Evolutionary conservation across 2,329 filamentous ascomycete species (phyloP), one percentile per base, ranked within the genome.

Genomic region (Davidsoniella neocaledoniae): DNA sequence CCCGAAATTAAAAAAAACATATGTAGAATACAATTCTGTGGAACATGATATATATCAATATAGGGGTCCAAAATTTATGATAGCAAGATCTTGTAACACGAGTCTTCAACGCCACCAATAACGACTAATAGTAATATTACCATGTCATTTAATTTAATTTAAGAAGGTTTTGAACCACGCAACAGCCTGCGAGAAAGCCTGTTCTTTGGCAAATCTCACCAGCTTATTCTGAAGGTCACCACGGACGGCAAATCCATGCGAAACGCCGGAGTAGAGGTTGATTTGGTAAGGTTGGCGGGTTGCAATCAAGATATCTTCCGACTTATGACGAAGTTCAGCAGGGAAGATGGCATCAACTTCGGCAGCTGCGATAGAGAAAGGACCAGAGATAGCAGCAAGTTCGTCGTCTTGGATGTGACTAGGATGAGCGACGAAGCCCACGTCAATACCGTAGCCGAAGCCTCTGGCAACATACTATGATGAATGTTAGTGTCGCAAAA

Each of bases 171-270:
- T 73, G 57, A 93, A 87, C 86, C 86, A 93, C 48, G 69, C 62
- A 47, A 87, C 70, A 36, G 84, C 84, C 69, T 91, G 86, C 55
- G 71, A 59, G 61, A 91, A 91, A 4, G 86, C 85, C 65, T 82
- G 77, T 66, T 93, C 83, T 72, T 86, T 88, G 37, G 83, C 80
- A 58, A 74, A 90, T 62, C 73, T 77, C 59, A 74, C 63, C 43
- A 67, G 55, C 61, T 71, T 72, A 55, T 78, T 71, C 54, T 58
- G 71, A 29, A 72, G 53, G 60, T 91, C 82, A 25, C 70, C 71
- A 50, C 84, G 75, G 2, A 87, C 79, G 7, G 79, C 71, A 58
- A 91, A 94, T 0, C 86, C 86, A 62, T 93, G 86, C 50, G 65
- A 64, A 26, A 85, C 77, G 49, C 77, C 76, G 2, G 76, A 77